Conservation (phyloP, 1,139 yeast genomes). For the Candida neerlandica region DNA sequence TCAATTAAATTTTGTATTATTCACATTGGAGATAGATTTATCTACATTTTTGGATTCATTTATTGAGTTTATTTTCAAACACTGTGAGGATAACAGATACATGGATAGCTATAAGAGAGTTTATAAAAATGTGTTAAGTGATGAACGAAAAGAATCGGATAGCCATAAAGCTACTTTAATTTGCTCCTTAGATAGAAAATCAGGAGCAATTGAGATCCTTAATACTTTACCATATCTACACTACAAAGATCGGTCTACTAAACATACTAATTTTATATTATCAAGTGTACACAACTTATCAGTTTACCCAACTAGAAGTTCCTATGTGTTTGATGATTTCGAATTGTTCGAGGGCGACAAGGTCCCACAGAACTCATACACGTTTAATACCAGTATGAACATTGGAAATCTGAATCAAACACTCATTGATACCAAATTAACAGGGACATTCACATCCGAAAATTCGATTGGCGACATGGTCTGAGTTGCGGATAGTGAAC, state of each 20-base stretch:
- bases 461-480: slow-evolving; percentile 13
- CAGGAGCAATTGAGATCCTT: slow-evolving; percentile 29
- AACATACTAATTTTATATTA: slow-evolving; percentile 10
- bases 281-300: slow-evolving; percentile 9
- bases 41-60: slow-evolving; percentile 25
- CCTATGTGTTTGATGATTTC: slow-evolving; percentile 18
- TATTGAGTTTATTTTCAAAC: slow-evolving; percentile 16
- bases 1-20: slow-evolving; percentile 40
- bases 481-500: background rate
- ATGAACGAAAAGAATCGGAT: slow-evolving; percentile 11
- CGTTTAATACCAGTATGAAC: slow-evolving; percentile 10
- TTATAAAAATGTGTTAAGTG: slow-evolving; percentile 13
- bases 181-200: slow-evolving; percentile 36
- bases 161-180: slow-evolving; percentile 22
- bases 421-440: slow-evolving; percentile 8
- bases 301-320: slow-evolving; percentile 10
- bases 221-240: slow-evolving; percentile 21
- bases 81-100: slow-evolving; percentile 14
- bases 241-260: slow-evolving; percentile 16
- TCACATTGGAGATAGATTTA: slow-evolving; percentile 33
- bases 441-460: slow-evolving; percentile 9
- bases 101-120: slow-evolving; percentile 14
- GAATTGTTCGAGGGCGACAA: slow-evolving; percentile 14
- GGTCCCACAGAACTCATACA: slow-evolving; percentile 14
- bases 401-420: slow-evolving; percentile 8